These are phyloP conservation scores for Colletotrichum higginsianum DNA, from an alignment of 2,329 filamentous ascomycete species.

Conservation along the genomic window DNA sequence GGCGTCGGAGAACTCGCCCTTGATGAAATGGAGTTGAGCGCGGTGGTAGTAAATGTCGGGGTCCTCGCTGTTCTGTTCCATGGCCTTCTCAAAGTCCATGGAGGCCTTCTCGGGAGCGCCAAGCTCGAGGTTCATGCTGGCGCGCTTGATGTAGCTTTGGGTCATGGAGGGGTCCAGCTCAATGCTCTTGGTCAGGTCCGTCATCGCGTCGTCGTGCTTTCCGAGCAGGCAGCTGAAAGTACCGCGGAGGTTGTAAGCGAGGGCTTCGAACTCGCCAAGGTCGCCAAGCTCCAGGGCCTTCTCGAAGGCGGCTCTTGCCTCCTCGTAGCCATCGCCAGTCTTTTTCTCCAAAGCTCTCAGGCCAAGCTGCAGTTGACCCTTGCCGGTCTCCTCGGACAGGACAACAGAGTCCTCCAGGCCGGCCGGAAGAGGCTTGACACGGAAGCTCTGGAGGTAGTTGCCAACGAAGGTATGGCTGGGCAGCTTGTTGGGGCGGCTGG, in stretches of 20 bases:
- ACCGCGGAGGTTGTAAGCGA: slow-evolving; percentile 96
- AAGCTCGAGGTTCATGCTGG: slow-evolving; percentile 96
- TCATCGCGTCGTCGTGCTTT: slow-evolving; percentile 85
- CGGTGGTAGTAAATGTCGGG: slow-evolving; percentile 99
- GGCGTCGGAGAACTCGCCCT: slow-evolving; percentile 91
- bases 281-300: slow-evolving; percentile 87
- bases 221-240: slow-evolving; percentile 95
- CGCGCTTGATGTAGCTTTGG: slow-evolving; percentile 98
- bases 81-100: slow-evolving; percentile 88
- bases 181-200: slow-evolving; percentile 92
- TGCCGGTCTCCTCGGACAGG: slow-evolving; percentile 82
- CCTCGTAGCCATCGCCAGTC: slow-evolving; percentile 92
- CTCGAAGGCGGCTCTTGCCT: slow-evolving; percentile 88
- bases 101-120: slow-evolving; percentile 90
- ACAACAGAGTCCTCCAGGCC: slow-evolving; percentile 89
- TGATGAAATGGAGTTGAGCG: slow-evolving; percentile 98
- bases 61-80: slow-evolving; percentile 87
- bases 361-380: slow-evolving; percentile 88
- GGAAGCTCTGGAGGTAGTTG: slow-evolving; percentile 99
- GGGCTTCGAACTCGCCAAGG: slow-evolving; percentile 86
- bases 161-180: slow-evolving; percentile 90
- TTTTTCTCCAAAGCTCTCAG: slow-evolving; percentile 85
- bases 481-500: slow-evolving; percentile 87
- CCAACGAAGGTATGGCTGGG: slow-evolving; percentile 97
- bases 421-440: slow-evolving; percentile 81